Conservation (phyloP, 176 grass and related monocot genomes). For the Cenchrus fungigraminus region DNA sequence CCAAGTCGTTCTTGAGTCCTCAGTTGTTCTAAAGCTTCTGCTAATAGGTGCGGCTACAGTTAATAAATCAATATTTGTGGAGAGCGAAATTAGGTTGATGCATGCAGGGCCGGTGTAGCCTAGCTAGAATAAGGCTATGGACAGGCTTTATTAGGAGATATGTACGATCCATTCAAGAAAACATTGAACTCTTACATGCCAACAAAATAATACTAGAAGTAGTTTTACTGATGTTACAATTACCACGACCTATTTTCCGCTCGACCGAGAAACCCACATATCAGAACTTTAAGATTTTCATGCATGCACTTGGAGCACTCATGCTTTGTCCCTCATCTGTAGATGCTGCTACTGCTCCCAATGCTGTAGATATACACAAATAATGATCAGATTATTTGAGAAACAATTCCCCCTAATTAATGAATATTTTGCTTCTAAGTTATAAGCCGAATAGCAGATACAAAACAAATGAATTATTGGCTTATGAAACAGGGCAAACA, state of each 20-base stretch:
- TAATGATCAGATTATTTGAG: neutral
- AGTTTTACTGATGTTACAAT: too few species aligned
- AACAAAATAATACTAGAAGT: too few species aligned
- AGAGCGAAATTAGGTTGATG: too few species aligned
- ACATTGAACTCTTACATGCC: too few species aligned
- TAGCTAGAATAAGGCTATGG: too few species aligned
- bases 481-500: neutral
- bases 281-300: neutral
- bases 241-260: neutral
- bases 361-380: neutral
- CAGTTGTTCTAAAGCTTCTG: too few species aligned
- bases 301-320: neutral
- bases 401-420: neutral
- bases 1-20: too few species aligned
- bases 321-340: neutral
- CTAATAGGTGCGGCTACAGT: too few species aligned
- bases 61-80: too few species aligned
- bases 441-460: neutral
- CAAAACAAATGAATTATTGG: neutral
- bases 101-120: too few species aligned
- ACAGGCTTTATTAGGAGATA: too few species aligned
- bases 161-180: too few species aligned
- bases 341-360: neutral
- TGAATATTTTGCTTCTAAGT: neutral
- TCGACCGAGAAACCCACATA: neutral